Evolutionary conservation across 2,329 filamentous ascomycete species (phyloP).

Genomic region (Fusarium vanettenii): DNA sequence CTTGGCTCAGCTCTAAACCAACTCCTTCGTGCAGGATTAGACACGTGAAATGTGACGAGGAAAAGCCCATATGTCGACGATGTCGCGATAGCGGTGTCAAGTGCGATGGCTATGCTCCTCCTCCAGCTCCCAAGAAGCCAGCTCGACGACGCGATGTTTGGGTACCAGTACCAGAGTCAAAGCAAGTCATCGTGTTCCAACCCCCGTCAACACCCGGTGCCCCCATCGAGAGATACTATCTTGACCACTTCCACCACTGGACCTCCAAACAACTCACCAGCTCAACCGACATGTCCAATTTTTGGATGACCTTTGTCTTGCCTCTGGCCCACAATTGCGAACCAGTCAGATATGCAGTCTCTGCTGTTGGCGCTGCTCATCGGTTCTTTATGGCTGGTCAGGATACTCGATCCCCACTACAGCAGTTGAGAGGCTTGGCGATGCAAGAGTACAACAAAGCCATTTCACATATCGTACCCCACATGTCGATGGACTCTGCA

Average conservation of each 20-base stretch:
- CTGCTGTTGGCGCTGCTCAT: slow-evolving; percentile 33
- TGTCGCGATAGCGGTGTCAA: slow-evolving; percentile 28
- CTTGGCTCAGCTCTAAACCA: background rate
- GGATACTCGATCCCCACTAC: slow-evolving; percentile 22
- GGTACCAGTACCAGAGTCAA: background rate
- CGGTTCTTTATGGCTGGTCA: slow-evolving; percentile 26
- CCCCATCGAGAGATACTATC: slow-evolving; percentile 25
- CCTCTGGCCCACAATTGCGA: slow-evolving; percentile 29
- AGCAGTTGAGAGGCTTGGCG: slow-evolving; percentile 30
- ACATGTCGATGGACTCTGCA: slow-evolving; percentile 19
- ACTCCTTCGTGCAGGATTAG: slow-evolving; percentile 21
- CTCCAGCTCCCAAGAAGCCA: slow-evolving; percentile 6
- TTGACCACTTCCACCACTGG: slow-evolving; percentile 36
- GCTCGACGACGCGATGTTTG: background rate
- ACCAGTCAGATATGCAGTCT: slow-evolving; percentile 20
- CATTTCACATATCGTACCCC: slow-evolving; percentile 28
- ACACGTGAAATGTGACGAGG: slow-evolving; percentile 44
- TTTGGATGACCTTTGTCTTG: slow-evolving; percentile 22
- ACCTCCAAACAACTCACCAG: slow-evolving; percentile 28
- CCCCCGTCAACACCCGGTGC: slow-evolving; percentile 5
- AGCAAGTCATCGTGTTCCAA: slow-evolving; percentile 5
- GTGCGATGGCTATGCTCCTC: slow-evolving; percentile 36
- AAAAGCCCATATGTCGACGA: slow-evolving; percentile 37
- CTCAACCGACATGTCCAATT: slow-evolving; percentile 18
- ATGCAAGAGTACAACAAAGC: slow-evolving; percentile 39